Evolutionary conservation across 805 yeast genomes (phyloP), one percentile per base, ranked within the genome.

Genomic region (Wickerhamiella occidentalis): DNA sequence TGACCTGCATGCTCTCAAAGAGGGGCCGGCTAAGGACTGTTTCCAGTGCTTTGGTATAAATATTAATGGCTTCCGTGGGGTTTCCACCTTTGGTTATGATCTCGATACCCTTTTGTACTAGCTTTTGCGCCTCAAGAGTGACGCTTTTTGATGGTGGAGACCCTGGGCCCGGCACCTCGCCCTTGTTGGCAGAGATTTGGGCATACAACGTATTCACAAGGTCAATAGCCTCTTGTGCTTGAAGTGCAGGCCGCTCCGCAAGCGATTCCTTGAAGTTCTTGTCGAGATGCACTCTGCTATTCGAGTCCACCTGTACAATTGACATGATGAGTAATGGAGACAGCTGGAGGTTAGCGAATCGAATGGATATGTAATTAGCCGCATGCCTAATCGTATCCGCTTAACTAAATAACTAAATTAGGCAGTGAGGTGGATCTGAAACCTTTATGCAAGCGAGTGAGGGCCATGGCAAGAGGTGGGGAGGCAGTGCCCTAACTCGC

Each of bases 21-120:
- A 61, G 56, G 8, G 71, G 65, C 40, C 73, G 62, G 36, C 64
- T 58, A 36, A 63, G 55, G 15, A 68, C 71, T 62, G 66, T 60
- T 28, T 65, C 69, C 19, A 69, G 55, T 6, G 74, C 72, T 36
- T 68, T 56, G 15, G 61, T 51, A 47, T 64, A 60, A 49, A 61
- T 50, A 51, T 60, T 59, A 22, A 64, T 56, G 7, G 72, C 73
- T 26, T 69, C 73, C 13, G 51, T 53, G 19, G 52, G 51, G 47
- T 61, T 58, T 8, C 35, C 26, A 5, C 56, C 55, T 22, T 52
- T 40, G 51, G 59, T 56, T 40, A 65, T 52, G 17, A 60, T 56
- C 40, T 52, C 54, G 17, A 58, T 52, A 11, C 66, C 74, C 18
- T 60, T 51, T 11, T 61, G 64, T n/a, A 58, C 58, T 41, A 66